Evolutionary conservation across 306 rosid genomes (phyloP), one percentile per base, ranked within the genome.

Genomic region (Pterocarpus macrocarpus): DNA sequence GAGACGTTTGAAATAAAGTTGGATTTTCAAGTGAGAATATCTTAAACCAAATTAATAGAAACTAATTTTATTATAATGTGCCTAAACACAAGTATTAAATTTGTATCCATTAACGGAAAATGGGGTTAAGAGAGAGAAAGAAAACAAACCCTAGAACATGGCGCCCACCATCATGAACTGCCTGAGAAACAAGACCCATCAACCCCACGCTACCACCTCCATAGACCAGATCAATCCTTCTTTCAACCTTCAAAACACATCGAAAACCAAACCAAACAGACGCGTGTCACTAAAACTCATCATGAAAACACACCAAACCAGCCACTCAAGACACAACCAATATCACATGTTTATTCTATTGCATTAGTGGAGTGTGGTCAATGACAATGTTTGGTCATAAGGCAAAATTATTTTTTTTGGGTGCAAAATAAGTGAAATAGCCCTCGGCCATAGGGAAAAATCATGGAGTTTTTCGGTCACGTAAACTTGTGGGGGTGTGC

Each of bases 131-230:
- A 69, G 47, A 52, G 65, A 81, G 70, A 34, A 55, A 77, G 66
- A 79, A 69, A 58, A 88, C 88, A 85, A 84, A 96, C 99, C 99
- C 98, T 79, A 96, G 88, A 85, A 96, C 99, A 94, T 96, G 98
- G 70, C 98, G 99, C 75, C 99, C 99, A 73, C 99, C 99, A 96
- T 96, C 99, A 96, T 94, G 99, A 87, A 94, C 99, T 36, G 98
- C 99, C 94, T 92, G 98, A 85, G 99, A 96, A 92, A 96, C 95
- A 30, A 96, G 97, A 78, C 99, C 99, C 99, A 94, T 94, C 87
- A 94, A 59, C 50, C 99, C 99, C 94, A 96, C 94, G 91, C 99
- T 96, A 78, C 99, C 99, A 81, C 99, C 99, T 77, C 99, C 99
- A 79, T 96, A 96, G 58, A 96, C 99, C 85, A 96, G 85, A 92